Evolutionary conservation across 2,329 filamentous ascomycete genomes (phyloP).

Genomic region (Harringtonia aguacate): DNA sequence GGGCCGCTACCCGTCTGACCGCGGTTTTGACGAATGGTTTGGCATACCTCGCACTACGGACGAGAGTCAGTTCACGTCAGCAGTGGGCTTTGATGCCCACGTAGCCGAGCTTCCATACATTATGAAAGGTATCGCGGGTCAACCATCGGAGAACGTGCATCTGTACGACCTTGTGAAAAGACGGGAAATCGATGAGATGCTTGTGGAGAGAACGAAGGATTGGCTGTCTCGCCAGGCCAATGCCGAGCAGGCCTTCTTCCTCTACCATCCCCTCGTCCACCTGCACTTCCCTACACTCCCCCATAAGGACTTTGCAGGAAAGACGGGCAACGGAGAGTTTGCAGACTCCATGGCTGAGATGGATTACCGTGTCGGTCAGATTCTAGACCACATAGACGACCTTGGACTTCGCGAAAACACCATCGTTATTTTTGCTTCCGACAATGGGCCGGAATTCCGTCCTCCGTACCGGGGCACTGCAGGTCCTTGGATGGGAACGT

Average conservation of each 20-base stretch:
- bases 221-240: conserved; percentile 18
- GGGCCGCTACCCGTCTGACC: conserved; percentile 22
- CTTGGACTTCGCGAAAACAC: conserved; percentile 20
- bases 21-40: conserved; percentile 26
- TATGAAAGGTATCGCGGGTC: conserved; percentile 19
- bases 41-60: conserved; percentile 25
- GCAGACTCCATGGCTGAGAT: conserved; percentile 23
- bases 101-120: conserved; percentile 23
- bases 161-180: conserved; percentile 22
- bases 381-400: conserved; percentile 20
- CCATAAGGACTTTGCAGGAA: conserved; percentile 18
- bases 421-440: conserved; percentile 23
- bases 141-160: conserved; percentile 18
- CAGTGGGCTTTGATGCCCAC: conserved; percentile 20
- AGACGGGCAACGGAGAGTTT: conserved; percentile 19
- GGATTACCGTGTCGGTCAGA: conserved; percentile 20
- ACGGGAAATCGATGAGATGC: conserved; percentile 20
- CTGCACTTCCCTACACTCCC: conserved; percentile 22
- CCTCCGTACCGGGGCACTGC: conserved; percentile 21
- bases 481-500: conserved; percentile 23
- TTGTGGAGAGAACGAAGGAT: conserved; percentile 20
- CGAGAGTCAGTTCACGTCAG: conserved; percentile 23
- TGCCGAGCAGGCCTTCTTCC: conserved; percentile 14
- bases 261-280: conserved; percentile 23
- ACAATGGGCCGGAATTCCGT: conserved; percentile 24